These are phyloP conservation scores for Solanum rostratum DNA, from an alignment of 257 asterid genomes.

Conservation along the genomic window DNA sequence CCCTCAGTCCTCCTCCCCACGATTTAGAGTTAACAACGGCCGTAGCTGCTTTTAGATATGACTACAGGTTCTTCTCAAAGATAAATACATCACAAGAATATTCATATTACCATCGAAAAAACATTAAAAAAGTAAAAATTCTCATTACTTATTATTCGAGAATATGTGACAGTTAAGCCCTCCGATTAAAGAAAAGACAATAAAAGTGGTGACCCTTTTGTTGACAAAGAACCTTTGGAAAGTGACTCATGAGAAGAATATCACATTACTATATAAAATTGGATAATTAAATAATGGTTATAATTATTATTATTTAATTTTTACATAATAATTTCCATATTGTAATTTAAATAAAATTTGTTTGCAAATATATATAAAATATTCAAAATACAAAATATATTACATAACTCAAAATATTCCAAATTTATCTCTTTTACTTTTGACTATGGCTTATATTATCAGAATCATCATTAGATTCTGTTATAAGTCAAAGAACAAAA, in stretches of 20 bases:
- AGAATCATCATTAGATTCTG: not conserved
- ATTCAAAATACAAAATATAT: too few species aligned
- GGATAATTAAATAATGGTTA: not conserved
- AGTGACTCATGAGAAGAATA: not conserved
- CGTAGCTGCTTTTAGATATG: too few species aligned
- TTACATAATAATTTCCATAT: too few species aligned
- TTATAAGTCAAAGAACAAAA: not conserved
- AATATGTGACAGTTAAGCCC: too few species aligned
- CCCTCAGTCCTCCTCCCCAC: too few species aligned
- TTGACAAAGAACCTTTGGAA: not conserved
- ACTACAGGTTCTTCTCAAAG: too few species aligned
- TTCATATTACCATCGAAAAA: not conserved
- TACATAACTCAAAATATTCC: not conserved
- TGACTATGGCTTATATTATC: not conserved
- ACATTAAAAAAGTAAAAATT: too few species aligned
- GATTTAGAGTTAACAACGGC: too few species aligned
- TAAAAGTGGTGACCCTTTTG: not conserved
- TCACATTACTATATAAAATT: not conserved
- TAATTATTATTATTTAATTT: too few species aligned
- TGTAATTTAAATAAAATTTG: too few species aligned
- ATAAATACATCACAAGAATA: not conserved
- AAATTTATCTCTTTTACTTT: not conserved
- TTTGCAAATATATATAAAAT: too few species aligned
- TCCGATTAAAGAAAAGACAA: not conserved
- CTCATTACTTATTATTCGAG: not conserved